phyloP scores from a whole-genome alignment of 768 basidiomycete genomes.

The Candolleomyces efflorescens region DNA sequence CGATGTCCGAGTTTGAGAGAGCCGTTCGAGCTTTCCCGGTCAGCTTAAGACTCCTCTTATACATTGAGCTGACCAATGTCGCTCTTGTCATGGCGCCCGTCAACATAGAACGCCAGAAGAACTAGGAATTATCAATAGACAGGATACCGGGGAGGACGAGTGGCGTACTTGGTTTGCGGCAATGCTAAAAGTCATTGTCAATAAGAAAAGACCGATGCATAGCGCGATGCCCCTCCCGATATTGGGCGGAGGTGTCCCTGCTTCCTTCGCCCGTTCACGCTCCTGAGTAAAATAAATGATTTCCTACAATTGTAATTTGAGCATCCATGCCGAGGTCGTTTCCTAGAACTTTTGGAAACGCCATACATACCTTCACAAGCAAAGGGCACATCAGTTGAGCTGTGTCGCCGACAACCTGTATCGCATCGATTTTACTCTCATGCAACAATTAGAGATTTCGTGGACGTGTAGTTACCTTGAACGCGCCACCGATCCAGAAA shows the following conservation, averaged over 20 bases:
- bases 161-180: conserved; percentile 55
- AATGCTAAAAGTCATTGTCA: conserved; percentile 50
- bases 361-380: conserved; percentile 44
- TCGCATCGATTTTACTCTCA: too few species aligned
- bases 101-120: conserved; percentile 68
- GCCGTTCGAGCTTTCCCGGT: conserved; percentile 62
- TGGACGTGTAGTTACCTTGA: conserved; percentile 49
- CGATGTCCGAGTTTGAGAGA: conserved; percentile 55
- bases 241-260: conserved; percentile 28
- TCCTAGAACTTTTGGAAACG: too few species aligned
- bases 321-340: not conserved
- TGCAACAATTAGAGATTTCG: too few species aligned
- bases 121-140: conserved; percentile 29
- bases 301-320: conserved; percentile 25
- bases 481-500: conserved; percentile 61
- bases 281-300: conserved; percentile 60
- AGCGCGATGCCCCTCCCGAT: conserved; percentile 57
- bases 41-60: conserved; percentile 62
- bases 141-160: not conserved
- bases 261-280: conserved; percentile 33
- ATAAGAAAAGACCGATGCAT: conserved; percentile 48
- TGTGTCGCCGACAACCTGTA: conserved; percentile 32
- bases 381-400: conserved; percentile 60
- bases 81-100: conserved; percentile 63
- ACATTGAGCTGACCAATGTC: conserved; percentile 65